phyloP scores from a whole-genome alignment of 2,329 filamentous ascomycete genomes.

The Cryphonectria radicalis region DNA sequence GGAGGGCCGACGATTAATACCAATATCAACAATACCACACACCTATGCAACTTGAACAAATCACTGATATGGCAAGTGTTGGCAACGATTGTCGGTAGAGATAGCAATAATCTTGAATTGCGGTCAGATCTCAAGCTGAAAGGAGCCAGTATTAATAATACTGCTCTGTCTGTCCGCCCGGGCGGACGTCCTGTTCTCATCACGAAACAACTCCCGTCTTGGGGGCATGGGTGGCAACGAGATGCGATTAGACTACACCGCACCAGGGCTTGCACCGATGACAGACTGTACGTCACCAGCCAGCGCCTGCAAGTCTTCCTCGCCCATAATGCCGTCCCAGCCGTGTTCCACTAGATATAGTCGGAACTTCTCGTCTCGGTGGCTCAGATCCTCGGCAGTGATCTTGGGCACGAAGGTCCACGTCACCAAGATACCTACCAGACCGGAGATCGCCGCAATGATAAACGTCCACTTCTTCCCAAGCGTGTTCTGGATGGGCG shows the following conservation, averaged over 20 bases:
- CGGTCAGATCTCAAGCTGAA: background rate
- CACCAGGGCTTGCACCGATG: background rate
- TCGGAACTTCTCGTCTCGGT: background rate
- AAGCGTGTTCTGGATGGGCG: slow-evolving; percentile 50
- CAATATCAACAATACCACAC: background rate
- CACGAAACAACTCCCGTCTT: background rate
- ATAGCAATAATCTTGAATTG: background rate
- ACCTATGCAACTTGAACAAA: background rate
- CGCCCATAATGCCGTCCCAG: slow-evolving; percentile 9
- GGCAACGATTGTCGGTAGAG: background rate
- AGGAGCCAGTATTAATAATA: background rate
- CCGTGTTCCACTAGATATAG: background rate
- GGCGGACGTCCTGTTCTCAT: background rate
- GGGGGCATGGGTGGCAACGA: background rate
- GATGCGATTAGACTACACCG: background rate
- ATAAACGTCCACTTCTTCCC: slow-evolving; percentile 2
- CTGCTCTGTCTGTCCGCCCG: background rate
- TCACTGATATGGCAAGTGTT: background rate
- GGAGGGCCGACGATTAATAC: background rate
- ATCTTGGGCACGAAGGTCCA: background rate
- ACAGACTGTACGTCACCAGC: slow-evolving; percentile 3
- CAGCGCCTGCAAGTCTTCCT: slow-evolving; percentile 1
- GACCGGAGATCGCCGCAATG: background rate
- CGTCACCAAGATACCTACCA: slow-evolving; percentile 1
- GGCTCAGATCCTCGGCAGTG: background rate